Conservation (phyloP, 805 yeast species). For the Kazachstania kunashirensis region DNA sequence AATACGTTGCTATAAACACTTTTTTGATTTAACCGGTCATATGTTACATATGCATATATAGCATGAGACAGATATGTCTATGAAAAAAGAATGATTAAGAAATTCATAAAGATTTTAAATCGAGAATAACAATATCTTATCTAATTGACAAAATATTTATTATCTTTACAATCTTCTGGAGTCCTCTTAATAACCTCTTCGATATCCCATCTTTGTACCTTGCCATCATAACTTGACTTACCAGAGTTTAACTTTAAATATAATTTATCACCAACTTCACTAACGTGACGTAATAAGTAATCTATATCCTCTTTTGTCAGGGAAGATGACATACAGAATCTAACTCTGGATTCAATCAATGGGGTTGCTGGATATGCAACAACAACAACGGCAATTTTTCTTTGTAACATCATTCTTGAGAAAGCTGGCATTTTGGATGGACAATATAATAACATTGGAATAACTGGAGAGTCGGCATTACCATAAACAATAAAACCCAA, state of each 20-base stretch:
- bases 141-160: constrained; percentile 27
- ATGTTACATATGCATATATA: no score
- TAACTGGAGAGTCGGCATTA: constrained; percentile 92
- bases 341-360: constrained; percentile 74
- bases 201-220: constrained; percentile 65
- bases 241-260: constrained; percentile 73
- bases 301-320: constrained; percentile 92
- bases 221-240: constrained; percentile 62
- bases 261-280: constrained; percentile 68
- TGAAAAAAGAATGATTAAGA: no score
- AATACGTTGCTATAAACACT: no score
- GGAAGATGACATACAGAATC: constrained; percentile 88
- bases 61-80: no score
- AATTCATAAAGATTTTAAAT: no score
- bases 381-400: constrained; percentile 85
- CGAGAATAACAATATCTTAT: not conserved
- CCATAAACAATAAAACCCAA: constrained; percentile 93
- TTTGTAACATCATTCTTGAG: constrained; percentile 67
- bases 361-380: constrained; percentile 99
- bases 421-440: constrained; percentile 94
- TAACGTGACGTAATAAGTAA: constrained; percentile 55
- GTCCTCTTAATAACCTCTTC: constrained; percentile 69
- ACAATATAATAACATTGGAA: constrained; percentile 76
- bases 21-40: no score
- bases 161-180: constrained; percentile 49